Conservation (phyloP, 495 filamentous ascomycete species). For the Ramalina intermedia region DNA sequence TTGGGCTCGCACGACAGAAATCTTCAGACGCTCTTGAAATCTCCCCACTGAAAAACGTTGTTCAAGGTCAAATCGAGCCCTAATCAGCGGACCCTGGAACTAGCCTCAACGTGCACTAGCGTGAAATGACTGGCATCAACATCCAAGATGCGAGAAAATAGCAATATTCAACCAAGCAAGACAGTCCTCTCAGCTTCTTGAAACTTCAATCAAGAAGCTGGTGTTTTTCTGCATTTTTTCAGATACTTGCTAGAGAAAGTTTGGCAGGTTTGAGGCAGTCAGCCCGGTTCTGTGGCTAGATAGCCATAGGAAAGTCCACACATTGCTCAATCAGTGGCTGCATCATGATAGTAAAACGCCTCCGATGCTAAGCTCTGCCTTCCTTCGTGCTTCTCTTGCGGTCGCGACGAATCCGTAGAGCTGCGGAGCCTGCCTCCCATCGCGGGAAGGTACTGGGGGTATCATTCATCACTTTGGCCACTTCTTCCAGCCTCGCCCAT, state of each 20-base stretch:
- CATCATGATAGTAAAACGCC: background rate
- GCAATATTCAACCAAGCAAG: conserved; percentile 4
- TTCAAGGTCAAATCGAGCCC: background rate
- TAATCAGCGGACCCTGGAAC: background rate
- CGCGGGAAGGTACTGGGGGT: background rate
- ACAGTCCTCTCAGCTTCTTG: conserved; percentile 11
- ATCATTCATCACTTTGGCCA: conserved; percentile 52
- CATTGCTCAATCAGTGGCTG: conserved; percentile 1
- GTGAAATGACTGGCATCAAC: background rate
- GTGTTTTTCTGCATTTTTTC: conserved; percentile 6
- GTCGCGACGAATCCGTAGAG: background rate
- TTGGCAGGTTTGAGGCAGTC: conserved; percentile 13
- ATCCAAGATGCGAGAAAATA: background rate
- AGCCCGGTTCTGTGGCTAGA: conserved; percentile 2
- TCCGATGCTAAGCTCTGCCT: background rate
- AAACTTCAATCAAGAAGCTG: conserved; percentile 6
- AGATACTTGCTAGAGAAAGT: conserved; percentile 14
- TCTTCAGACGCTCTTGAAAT: too few species aligned
- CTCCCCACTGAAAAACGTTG: background rate
- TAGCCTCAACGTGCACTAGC: background rate
- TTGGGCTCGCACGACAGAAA: too few species aligned
- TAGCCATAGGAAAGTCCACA: conserved; percentile 14
- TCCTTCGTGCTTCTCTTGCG: background rate
- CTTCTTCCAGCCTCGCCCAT: conserved; percentile 79
- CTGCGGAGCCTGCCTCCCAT: background rate